Conservation (phyloP, 2,329 filamentous ascomycete species). For the Colletotrichum cordylinicola region DNA sequence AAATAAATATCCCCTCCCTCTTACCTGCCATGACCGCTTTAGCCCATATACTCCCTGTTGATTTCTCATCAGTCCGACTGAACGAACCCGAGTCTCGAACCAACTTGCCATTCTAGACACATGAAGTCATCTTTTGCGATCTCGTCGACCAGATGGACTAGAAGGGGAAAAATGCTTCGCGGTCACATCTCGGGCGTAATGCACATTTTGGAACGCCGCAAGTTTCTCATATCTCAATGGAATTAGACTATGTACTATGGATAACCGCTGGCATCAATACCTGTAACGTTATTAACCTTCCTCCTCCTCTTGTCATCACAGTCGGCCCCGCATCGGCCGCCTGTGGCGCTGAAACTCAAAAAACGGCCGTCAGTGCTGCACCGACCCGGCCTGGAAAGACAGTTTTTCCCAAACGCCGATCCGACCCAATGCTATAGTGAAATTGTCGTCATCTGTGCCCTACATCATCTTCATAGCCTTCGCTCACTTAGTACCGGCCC, state of each 20-base stretch:
- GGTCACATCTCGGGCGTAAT: background rate
- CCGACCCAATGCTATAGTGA: background rate
- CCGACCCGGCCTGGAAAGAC: constrained; percentile 1
- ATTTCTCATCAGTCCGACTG: background rate
- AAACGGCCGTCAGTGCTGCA: background rate
- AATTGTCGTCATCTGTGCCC: background rate
- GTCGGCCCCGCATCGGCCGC: background rate
- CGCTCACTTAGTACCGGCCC: constrained; percentile 45
- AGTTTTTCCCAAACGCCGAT: constrained; percentile 15
- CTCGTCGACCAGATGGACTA: background rate
- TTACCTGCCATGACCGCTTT: background rate
- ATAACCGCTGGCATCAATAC: background rate
- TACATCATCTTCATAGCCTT: background rate
- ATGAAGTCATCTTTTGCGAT: background rate
- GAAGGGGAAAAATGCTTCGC: background rate
- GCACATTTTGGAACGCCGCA: background rate
- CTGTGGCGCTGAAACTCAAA: background rate
- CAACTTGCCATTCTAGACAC: background rate
- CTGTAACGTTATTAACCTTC: constrained; percentile 1
- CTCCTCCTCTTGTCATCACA: background rate
- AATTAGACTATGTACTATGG: constrained; percentile 13
- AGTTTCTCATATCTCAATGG: background rate
- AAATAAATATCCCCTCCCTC: background rate
- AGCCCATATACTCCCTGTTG: background rate
- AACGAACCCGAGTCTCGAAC: background rate